Conservation (phyloP, 148 eudicot genomes). For the Pharnaceum exiguum region DNA sequence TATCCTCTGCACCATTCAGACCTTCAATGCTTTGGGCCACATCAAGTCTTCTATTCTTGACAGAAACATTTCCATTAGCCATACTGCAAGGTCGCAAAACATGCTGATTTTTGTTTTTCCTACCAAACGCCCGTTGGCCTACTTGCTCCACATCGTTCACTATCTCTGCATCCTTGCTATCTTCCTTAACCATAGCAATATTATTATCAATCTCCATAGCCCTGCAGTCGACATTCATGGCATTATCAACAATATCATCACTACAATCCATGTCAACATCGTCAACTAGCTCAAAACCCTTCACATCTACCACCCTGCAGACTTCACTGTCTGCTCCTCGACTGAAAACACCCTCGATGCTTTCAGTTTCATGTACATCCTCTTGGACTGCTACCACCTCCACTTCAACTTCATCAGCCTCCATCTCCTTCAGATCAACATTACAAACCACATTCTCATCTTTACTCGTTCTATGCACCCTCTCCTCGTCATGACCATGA, state of each 20-base stretch:
- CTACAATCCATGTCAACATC: too few species aligned
- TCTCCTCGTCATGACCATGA: constrained; percentile 6
- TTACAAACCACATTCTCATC: constrained; percentile 6
- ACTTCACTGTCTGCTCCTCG: constrained; percentile 8
- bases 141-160: constrained; percentile 43
- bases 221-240: constrained; percentile 10
- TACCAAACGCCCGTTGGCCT: constrained; percentile 40
- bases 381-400: too few species aligned
- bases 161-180: constrained; percentile 19
- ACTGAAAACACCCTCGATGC: background rate
- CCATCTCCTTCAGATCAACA: background rate
- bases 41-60: constrained; percentile 27
- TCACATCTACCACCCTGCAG: constrained; percentile 19
- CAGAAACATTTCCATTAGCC: constrained; percentile 15
- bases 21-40: constrained; percentile 32
- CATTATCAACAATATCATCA: constrained; percentile 3
- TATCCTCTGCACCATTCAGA: constrained; percentile 36
- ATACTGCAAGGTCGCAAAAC: constrained; percentile 49
- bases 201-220: too few species aligned
- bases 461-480: background rate
- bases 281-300: background rate
- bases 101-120: constrained; percentile 35
- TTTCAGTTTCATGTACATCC: constrained; percentile 5
- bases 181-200: too few species aligned
- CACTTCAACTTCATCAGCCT: background rate